A percentile compares a stretch with the other conserved stretches of the same genome.
Conservation (phyloP, 1,139 yeast genomes). For the Hemisphaericaspora lyxosophila region DNA sequence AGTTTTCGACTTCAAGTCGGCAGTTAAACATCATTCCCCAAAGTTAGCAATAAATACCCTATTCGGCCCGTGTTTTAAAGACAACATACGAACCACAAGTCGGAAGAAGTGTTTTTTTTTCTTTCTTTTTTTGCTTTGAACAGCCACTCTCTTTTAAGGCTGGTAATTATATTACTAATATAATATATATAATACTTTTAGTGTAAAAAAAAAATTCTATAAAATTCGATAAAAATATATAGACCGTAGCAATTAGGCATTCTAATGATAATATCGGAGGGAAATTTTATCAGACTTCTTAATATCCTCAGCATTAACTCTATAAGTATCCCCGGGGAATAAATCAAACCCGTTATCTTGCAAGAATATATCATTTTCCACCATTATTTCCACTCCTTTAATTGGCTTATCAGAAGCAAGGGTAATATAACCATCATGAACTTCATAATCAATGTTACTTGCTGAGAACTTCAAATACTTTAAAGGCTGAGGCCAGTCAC, state of each 20-base stretch:
- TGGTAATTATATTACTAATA: too few species aligned
- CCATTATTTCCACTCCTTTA: slow-evolving; percentile 36
- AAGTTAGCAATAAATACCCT: too few species aligned
- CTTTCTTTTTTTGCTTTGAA: too few species aligned
- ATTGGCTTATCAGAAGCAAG: slow-evolving; percentile 36
- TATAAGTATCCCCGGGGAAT: slow-evolving; percentile 33
- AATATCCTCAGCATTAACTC: slow-evolving; percentile 1
- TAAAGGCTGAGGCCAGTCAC: slow-evolving; percentile 58
- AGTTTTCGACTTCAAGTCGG: too few species aligned
- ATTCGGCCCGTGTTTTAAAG: too few species aligned
- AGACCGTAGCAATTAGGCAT: neutral
- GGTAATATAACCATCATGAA: slow-evolving; percentile 18
- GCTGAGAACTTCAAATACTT: slow-evolving; percentile 37
- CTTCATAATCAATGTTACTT: slow-evolving; percentile 14
- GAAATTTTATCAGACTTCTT: slow-evolving; percentile 2
- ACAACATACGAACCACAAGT: too few species aligned
- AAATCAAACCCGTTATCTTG: slow-evolving; percentile 47
- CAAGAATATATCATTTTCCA: slow-evolving; percentile 21
- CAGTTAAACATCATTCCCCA: too few species aligned
- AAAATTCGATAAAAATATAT: neutral
- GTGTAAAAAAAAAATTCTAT: too few species aligned
- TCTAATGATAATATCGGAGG: slow-evolving; percentile 5
- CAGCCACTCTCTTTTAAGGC: too few species aligned
- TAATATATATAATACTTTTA: too few species aligned
- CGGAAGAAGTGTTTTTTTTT: too few species aligned